These are phyloP conservation scores for Cajanus cajan DNA, from an alignment of 306 rosid species.

Conservation along the genomic window DNA sequence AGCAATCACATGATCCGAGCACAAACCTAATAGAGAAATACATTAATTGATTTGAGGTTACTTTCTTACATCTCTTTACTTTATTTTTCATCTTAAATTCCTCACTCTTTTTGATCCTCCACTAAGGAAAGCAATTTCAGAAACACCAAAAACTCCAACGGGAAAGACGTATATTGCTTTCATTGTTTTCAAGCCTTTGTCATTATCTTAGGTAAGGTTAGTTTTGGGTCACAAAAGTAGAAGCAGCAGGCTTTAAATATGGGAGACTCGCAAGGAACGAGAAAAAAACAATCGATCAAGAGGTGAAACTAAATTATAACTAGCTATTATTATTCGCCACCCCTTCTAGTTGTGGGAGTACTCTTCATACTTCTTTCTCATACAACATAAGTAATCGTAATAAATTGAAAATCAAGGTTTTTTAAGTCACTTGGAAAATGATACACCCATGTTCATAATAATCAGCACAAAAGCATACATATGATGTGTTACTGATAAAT, in stretches of 20 bases:
- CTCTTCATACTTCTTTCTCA: background rate
- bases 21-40: constrained; percentile 39
- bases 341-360: background rate
- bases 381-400: background rate
- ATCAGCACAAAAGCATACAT: background rate
- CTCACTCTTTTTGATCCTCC: constrained; percentile 31
- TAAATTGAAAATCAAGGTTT: background rate
- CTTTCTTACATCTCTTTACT: constrained; percentile 43
- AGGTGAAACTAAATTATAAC: background rate
- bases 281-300: background rate
- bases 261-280: background rate
- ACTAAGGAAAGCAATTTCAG: constrained; percentile 43
- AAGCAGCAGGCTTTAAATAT: background rate
- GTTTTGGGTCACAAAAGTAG: constrained; percentile 33
- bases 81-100: constrained; percentile 31
- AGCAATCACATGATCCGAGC: constrained; percentile 64
- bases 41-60: constrained; percentile 44
- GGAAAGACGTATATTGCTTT: constrained; percentile 51
- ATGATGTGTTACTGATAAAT: background rate
- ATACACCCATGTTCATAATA: background rate
- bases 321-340: background rate
- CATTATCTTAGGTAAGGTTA: constrained; percentile 47
- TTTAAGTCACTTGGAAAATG: background rate
- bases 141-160: constrained; percentile 39
- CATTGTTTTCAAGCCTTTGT: constrained; percentile 50